Evolutionary conservation across 345 rosid genomes (phyloP).

Genomic region (Lumnitzera racemosa): DNA sequence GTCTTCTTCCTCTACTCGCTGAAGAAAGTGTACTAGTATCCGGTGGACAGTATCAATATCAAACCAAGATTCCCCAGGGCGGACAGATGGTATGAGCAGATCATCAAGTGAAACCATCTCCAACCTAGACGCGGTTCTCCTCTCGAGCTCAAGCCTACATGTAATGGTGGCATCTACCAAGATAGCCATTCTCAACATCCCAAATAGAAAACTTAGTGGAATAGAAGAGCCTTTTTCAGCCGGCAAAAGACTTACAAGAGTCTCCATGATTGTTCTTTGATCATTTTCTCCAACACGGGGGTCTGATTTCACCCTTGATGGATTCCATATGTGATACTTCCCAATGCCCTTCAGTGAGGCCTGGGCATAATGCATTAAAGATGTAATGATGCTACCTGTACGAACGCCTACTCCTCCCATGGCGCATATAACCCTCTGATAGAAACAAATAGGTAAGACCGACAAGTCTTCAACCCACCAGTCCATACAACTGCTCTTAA

Average conservation of each 20-base stretch:
- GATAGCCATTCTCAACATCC: conserved; percentile 62
- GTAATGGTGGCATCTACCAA: conserved; percentile 39
- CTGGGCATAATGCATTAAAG: conserved; percentile 77
- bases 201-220: conserved; percentile 70
- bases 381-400: conserved; percentile 45
- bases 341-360: conserved; percentile 49
- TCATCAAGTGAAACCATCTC: conserved; percentile 68
- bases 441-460: conserved; percentile 46
- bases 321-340: conserved; percentile 45
- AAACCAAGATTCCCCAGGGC: conserved; percentile 55
- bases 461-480: conserved; percentile 88
- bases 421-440: conserved; percentile 42
- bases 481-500: conserved; percentile 45
- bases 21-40: conserved; percentile 53
- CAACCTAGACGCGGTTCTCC: conserved; percentile 46
- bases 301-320: conserved; percentile 29
- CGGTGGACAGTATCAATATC: conserved; percentile 71
- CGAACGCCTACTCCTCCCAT: conserved; percentile 56
- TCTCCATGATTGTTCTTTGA: conserved; percentile 52
- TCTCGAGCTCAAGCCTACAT: conserved; percentile 66
- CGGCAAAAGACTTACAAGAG: conserved; percentile 59
- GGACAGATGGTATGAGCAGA: conserved; percentile 70
- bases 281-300: conserved; percentile 26
- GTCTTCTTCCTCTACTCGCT: conserved; percentile 52
- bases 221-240: conserved; percentile 30